Evolutionary conservation across 1,139 yeast species (phyloP), one percentile per base, ranked within the genome.

Genomic region (Debaryomyces nepalensis): DNA sequence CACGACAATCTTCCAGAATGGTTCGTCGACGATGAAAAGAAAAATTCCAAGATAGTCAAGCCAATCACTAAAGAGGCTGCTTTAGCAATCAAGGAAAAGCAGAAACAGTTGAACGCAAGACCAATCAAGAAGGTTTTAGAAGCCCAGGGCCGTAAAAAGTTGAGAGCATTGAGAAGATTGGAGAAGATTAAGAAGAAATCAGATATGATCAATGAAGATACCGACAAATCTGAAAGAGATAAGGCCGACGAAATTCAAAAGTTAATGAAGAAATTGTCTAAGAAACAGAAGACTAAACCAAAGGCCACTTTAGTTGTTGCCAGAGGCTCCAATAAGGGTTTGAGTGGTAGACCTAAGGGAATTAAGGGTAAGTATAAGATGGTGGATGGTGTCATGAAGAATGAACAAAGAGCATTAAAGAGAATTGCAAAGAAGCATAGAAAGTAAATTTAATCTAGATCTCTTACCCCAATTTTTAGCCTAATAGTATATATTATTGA

Each of bases 61-160:
- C 99, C 99, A 7, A 87, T 93, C 46, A 93, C 99, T 4, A 95
- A 93, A 64, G 99, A 95, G 66, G 99, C 99, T 1, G 91, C 96
- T 0, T 71, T 84, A 48, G 99, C 98, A 0, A 76, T 93, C 49
- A 87, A 85, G 58, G 97, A 90, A 58, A 93, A 91, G 65, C 77
- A 85, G 74, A 87, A 79, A 64, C 91, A 93, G 49, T 71, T 95
- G 63, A 93, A 93, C 66, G 97, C 99, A 8, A 83, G 99, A 64
- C 99, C 99, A 10, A 91, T 93, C 59, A 93, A 93, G 80, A 93
- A 95, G 79, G 97, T 93, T 12, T 80, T 89, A 50, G 99, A 93
- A 68, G 99, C 99, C 5, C 86, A 89, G 63, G 98, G 96, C 11
- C 84, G 99, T 66, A 93, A 93, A 84, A 87, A 87, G 78, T 80